Base-by-base conservation (phyloP, 2,329 filamentous ascomycete genomes). In the Claviceps pazoutovae region DNA sequence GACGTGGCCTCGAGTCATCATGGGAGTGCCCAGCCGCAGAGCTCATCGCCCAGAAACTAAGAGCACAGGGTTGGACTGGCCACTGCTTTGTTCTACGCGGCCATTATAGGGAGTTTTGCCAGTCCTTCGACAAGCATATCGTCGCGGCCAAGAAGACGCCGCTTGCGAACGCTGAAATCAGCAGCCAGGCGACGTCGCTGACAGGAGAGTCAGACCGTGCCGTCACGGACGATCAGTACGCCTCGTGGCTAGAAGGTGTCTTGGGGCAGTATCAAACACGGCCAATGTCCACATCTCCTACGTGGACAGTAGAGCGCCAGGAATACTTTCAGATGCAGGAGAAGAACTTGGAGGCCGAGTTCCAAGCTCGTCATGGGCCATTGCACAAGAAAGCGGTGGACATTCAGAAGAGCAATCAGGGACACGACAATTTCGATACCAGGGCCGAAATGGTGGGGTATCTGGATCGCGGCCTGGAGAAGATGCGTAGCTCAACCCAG, bases 41-140 rank as follows among this genome's bases (percentile, higher is more conserved):
- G 14, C 61, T 68, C 0, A 58, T 80, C 2, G 60, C 69, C 19
- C 61, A 68, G 41, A 75, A 74, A 54, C 66, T 80, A 50, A 69
- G 64, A 48, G 60, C 60, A 16, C 67, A 69, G 56, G 72, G 71
- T 21, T 80, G 76, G 76, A 55, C 56, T 0, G 76, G 76, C 2
- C 69, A 71, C 42, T 73, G 68, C 53, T 79, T 79, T 57, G 65
- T 79, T 7, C 66, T 80, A 37, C 78, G 78, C 57, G 76, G 76
- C 0, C 74, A 76, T 50, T 80, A 75, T 58, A 68, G 70, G 46
- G 76, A 79, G 55, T 79, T 79, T 54, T 75, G 74, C 16, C 66
- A 67, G 26, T 74, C 73, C 0, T 79, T 76, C 55, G 70, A 71
- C 54, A 72, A 71, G 53, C 73, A 76, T 54, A 74, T 78, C 53